Evolutionary conservation across 208 protist species (phyloP), one percentile per base, ranked within the genome.

Genomic region (Acanthamoeba culbertsoni): DNA sequence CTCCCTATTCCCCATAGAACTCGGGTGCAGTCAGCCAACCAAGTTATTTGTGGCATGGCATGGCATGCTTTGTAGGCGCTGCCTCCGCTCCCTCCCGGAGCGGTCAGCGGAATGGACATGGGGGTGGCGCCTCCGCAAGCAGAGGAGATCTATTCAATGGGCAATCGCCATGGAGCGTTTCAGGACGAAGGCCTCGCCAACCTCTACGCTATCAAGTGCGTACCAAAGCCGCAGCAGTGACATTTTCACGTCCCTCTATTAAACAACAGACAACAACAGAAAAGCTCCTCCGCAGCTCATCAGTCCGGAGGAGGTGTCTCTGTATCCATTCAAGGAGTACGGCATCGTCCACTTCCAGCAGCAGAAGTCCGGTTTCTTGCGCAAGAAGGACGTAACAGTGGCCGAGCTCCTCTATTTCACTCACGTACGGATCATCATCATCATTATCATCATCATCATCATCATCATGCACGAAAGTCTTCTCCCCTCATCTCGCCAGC

Each of bases 241-340:
- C 43, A n/a, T 4, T 10, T 51, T 8, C 10, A 35, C 33, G 28
- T 73, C 8, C 16, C 28, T 73, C 26, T 20, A 51, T 40, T 35
- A 23, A 0, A 14, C 26, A 51, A 0, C 43, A 28, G 51, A 23
- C 51, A 79, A 79, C 42, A 33, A 79, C 59, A 92, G 86, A 10
- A 92, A 65, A 53, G 57, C 51, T 33, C 86, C 59, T 16, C 86
- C 86, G 23, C 51, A 28, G 43, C 26, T 92, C n/a, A 92, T 92
- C 18, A 92, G 55, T 35, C 16, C 86, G n/a, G 86, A 92, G 31
- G 86, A 92, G 35, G 62, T 92, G 26, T 37, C n/a, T 12, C 86
- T 92, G 37, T 92, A 42, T 31, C 10, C 16, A 2, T 73, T 92
- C 62, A 92, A 92, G 86, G 86, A 92, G 20, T 92, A 92, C 62